phyloP scores from a whole-genome alignment of 164 flowering plant genomes.

The Dillenia suffruticosa region DNA sequence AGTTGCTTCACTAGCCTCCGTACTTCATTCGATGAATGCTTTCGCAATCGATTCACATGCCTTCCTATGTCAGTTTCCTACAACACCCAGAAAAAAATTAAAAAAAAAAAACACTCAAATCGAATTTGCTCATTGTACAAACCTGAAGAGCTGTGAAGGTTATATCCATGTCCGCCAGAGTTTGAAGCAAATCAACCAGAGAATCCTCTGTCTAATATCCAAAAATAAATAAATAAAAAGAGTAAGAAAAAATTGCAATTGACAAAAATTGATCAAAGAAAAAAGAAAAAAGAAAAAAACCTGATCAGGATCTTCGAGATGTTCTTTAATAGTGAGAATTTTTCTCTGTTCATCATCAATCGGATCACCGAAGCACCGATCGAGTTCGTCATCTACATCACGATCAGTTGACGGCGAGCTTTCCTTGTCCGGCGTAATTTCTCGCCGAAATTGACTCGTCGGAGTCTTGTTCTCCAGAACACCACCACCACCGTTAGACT shows the following conservation, averaged over 20 bases:
- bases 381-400: constrained; percentile 17
- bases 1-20: constrained; percentile 78
- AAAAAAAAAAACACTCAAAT: not conserved
- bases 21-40: constrained; percentile 67
- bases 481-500: constrained; percentile 7
- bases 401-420: constrained; percentile 28
- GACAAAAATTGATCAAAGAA: not conserved
- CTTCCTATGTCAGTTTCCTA: constrained; percentile 94
- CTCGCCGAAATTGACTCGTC: not conserved
- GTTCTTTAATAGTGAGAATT: constrained; percentile 63
- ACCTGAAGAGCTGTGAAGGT: constrained; percentile 90
- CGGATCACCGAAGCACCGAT: not conserved
- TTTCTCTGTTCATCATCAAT: constrained; percentile 61
- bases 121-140: not conserved
- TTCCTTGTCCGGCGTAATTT: constrained; percentile 9
- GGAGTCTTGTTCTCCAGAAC: not conserved
- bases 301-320: constrained; percentile 82
- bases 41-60: constrained; percentile 69
- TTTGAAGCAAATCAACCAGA: constrained; percentile 65
- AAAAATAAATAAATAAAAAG: constrained; percentile 3
- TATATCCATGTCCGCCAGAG: constrained; percentile 87
- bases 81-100: constrained; percentile 1
- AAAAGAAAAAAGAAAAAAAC: constrained; percentile 19
- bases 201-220: constrained; percentile 75
- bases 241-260: not conserved